Base-by-base conservation (phyloP, 305 asterid species). In the Ilex paraguariensis region DNA sequence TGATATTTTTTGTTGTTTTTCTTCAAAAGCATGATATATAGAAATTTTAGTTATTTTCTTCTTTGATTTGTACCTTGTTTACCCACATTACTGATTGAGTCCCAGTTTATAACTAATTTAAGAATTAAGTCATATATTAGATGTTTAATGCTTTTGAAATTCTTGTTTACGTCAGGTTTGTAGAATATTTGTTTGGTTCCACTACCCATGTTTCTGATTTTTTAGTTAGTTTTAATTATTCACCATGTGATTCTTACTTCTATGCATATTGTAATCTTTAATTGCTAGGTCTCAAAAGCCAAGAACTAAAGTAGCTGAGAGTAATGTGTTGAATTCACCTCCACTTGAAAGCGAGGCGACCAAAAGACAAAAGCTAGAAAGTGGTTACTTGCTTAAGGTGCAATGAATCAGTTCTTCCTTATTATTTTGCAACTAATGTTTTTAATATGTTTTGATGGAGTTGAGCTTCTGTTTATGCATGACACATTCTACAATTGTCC, bases 291-390 rank as follows among this genome's bases (percentile, higher is more conserved):
- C 64, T 59, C 83, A 74, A 53, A 82, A 72, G 65, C 49, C 72
- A 69, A 52, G 69, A 46, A 44, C 56, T 45, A 83, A 67, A 42
- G 52, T 63, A 4, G 72, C 71, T 4, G 65, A 67, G 65, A 81
- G 66, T 72, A 61, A 69, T 58, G 60, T 54, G 15, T 67, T 59
- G 55, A 73, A 68, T 68, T 65, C 74, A 39, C 49, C 32, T 30
- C 74, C 72, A 65, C 53, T 44, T 30, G 89, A 75, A 66, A 67
- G 61, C 72, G 70, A 66, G 57, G 86, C 82, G 42, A 66, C 90
- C 50, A 92, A 92, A 75, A 77, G 97, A 46, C 97, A 87, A 62
- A 92, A 89, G 79, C 85, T 92, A 53, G 96, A 89, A 65, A 75
- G 64, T 21, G 98, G 98, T 57, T 92, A 83, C 83, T 73, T 86